These are phyloP conservation scores for Colletotrichum spaethianum DNA, from an alignment of 2,329 filamentous ascomycete species.

Conservation along the genomic window DNA sequence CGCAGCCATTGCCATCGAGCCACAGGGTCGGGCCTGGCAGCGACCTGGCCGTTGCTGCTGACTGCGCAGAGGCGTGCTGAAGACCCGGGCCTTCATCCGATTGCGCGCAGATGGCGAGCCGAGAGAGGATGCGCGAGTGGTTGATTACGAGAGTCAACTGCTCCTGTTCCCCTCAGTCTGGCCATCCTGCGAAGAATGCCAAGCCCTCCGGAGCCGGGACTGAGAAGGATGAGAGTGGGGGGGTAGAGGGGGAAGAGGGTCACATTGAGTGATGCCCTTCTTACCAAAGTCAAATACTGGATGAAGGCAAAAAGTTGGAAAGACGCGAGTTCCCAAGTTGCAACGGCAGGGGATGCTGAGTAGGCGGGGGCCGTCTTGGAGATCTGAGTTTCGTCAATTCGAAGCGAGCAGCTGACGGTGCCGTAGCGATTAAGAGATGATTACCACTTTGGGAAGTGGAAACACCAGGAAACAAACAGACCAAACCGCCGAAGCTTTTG, in stretches of 20 bases:
- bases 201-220: neutral
- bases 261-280: neutral
- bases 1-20: constrained; percentile 9
- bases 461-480: neutral
- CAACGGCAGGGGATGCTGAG: neutral
- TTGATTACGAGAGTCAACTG: constrained; percentile 18
- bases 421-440: constrained; percentile 1
- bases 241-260: neutral
- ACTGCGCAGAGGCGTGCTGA: constrained; percentile 14
- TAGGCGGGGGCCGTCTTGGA: neutral
- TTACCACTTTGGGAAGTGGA: constrained; percentile 3
- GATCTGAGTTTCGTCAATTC: constrained; percentile 21
- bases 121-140: neutral
- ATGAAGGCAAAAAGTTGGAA: neutral
- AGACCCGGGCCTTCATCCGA: constrained; percentile 13
- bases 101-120: constrained; percentile 5
- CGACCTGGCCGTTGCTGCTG: constrained; percentile 21
- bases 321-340: constrained; percentile 8
- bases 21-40: constrained; percentile 19
- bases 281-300: neutral
- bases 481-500: constrained; percentile 22
- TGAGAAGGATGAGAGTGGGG: neutral
- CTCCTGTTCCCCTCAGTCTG: neutral
- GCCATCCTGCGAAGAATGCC: neutral
- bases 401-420: neutral